Evolutionary conservation across 345 rosid species (phyloP).

Genomic region (Turnera subulata): DNA sequence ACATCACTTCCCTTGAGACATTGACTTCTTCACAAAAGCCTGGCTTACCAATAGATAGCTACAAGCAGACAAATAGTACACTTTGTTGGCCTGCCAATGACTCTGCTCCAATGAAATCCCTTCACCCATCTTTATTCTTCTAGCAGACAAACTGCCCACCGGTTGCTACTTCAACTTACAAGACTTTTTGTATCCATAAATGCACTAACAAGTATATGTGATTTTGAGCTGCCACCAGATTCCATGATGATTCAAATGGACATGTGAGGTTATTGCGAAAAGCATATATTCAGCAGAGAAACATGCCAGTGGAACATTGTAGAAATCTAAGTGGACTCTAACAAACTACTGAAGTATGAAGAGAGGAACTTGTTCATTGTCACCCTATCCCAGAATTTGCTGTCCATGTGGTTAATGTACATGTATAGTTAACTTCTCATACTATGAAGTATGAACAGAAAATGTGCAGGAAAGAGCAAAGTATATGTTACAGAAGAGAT

Average conservation of each 20-base stretch:
- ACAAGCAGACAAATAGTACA: not conserved
- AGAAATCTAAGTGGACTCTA: too few species aligned
- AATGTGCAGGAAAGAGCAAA: slow-evolving; percentile 8
- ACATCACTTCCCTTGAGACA: slow-evolving; percentile 1
- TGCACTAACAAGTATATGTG: too few species aligned
- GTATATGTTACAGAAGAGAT: slow-evolving; percentile 4
- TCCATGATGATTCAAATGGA: too few species aligned
- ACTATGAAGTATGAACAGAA: slow-evolving; percentile 6
- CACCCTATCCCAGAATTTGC: not conserved
- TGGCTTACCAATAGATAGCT: not conserved
- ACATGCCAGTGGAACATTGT: too few species aligned
- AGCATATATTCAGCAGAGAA: too few species aligned
- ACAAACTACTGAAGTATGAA: too few species aligned
- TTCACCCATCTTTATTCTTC: not conserved
- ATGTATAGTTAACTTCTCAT: slow-evolving; percentile 9
- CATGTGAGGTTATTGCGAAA: too few species aligned
- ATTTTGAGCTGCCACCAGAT: too few species aligned
- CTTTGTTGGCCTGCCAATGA: not conserved
- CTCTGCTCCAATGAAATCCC: not conserved
- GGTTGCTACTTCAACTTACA: not conserved
- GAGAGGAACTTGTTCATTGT: too few species aligned
- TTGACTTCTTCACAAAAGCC: not conserved
- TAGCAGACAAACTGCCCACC: not conserved
- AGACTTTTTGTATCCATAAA: too few species aligned
- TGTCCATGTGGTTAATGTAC: not conserved